Base-by-base conservation (phyloP, 1,139 yeast species). In the Magnusiomyces suaveolens region DNA sequence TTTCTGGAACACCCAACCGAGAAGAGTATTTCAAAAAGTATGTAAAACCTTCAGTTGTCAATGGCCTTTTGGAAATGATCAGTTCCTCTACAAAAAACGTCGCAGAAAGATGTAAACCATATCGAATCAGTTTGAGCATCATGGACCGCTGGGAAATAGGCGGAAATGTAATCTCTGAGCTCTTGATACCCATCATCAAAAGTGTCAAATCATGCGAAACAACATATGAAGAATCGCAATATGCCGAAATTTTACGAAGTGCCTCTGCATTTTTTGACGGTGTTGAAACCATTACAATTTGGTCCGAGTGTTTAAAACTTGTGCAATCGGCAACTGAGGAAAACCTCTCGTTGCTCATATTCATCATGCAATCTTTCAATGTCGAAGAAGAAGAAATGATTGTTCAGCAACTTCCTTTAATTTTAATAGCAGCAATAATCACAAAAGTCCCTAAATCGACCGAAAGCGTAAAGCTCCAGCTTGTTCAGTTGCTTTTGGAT, bases 121-220 rank as follows among this genome's bases (percentile, higher is more conserved):
- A 81, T 60, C 80, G 77, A 56, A 81, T 89, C 10, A 75, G 87
- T 1, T 72, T 83, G 2, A 79, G 94, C 3, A 75, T 89, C 3
- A 80, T 89, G 81, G 97, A 92, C 65, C 79, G 88, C 60, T 92
- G 97, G 97, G 97, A 92, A 68, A 82, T 92, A 43, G 92, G 96
- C 16, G 81, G 82, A 24, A 68, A 77, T 29, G 73, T 90, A 0
- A 81, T 89, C 0, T 94, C 96, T 0, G 69, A 71, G 33, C 67
- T 89, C n/a, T 78, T 90, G 52, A 70, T 79, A 0, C 90, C 94
- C 0, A 73, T 86, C 3, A 69, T 90, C 54, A 67, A 65, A 56
- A 63, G 69, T 23, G 70, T 69, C 14, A 60, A 63, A 36, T 48
- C 52, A 16, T 56, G 57, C 48, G 54, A 59, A 48, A 18, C 36